phyloP scores from a whole-genome alignment of 306 rosid species.

The Fragaria nilgerrensis region DNA sequence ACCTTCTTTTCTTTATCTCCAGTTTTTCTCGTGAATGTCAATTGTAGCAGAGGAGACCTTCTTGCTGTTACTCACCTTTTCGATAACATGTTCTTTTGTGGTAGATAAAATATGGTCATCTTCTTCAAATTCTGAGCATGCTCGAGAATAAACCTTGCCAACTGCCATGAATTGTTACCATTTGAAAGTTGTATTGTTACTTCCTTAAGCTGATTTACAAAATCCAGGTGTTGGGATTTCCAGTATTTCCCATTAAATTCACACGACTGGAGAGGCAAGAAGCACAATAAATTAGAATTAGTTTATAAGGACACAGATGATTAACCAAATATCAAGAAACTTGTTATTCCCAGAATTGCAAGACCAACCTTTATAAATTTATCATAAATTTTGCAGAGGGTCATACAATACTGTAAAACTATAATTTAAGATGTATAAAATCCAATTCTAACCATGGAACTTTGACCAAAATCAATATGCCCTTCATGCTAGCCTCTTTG shows the following conservation, averaged over 20 bases:
- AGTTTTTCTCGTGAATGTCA: background rate
- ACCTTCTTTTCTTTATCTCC: background rate
- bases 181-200: background rate
- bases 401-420: background rate
- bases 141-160: background rate
- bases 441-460: background rate
- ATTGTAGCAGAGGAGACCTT: background rate
- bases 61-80: background rate
- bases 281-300: background rate
- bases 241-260: slow-evolving; percentile 2
- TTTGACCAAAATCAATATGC: background rate
- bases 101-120: background rate
- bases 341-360: background rate
- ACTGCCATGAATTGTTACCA: background rate
- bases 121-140: slow-evolving; percentile 4
- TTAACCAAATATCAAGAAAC: background rate
- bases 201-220: background rate
- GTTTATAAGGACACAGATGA: background rate
- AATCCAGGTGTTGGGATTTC: slow-evolving; percentile 2
- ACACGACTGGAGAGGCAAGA: background rate
- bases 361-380: background rate
- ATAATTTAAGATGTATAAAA: background rate
- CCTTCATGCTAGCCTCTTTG: too few relatives aligned
- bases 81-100: background rate
- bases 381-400: background rate